Evolutionary conservation across 257 asterid species (phyloP).

Genomic region (Rehmannia glutinosa): DNA sequence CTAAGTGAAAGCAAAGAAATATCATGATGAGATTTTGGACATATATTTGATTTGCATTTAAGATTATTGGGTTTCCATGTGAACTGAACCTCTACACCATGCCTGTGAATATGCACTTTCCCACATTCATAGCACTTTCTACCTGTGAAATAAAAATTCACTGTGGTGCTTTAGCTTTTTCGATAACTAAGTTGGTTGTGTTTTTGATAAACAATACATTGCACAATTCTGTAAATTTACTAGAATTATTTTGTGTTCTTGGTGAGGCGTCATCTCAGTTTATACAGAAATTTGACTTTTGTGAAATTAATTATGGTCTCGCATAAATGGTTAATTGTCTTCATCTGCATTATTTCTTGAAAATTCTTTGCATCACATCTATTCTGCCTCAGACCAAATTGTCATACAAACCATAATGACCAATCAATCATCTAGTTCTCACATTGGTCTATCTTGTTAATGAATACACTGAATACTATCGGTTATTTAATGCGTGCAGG

Average conservation of each 20-base stretch:
- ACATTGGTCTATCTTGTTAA: background rate
- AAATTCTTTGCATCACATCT: background rate
- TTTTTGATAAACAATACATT: too few species aligned
- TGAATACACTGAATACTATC: background rate
- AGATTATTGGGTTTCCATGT: too few species aligned
- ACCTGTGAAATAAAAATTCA: background rate
- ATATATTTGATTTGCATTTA: background rate
- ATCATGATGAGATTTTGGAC: background rate
- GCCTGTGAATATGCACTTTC: background rate
- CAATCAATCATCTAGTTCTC: background rate
- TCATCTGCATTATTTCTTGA: background rate
- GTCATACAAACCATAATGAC: too few species aligned
- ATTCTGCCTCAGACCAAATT: too few species aligned
- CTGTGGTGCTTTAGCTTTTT: background rate
- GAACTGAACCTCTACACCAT: background rate
- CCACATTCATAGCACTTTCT: background rate
- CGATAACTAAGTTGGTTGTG: background rate
- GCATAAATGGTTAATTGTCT: background rate
- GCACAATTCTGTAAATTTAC: background rate
- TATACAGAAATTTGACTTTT: background rate
- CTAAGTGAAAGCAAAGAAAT: background rate
- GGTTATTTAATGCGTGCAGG: slow-evolving; percentile 38
- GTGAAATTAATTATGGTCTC: background rate
- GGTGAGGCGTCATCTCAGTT: background rate
- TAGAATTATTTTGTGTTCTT: background rate